Evolutionary conservation across 192 early-diverging fungal species (phyloP), one percentile per base, ranked within the genome.

Genomic region (Rhizophagus sp.): DNA sequence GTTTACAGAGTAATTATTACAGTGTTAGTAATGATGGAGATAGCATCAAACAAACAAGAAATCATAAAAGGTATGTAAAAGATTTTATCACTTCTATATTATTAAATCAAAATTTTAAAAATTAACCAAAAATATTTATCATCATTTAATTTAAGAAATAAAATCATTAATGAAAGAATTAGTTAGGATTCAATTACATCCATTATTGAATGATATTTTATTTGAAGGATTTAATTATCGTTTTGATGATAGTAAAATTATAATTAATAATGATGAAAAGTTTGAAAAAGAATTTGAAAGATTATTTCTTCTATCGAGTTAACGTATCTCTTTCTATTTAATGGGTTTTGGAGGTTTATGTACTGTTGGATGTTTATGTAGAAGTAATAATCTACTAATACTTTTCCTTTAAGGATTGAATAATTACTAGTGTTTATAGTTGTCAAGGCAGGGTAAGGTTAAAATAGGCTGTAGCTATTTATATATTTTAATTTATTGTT

Each of bases 121-220:
- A 74, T 74, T 49, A 19, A 74, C 34, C 13, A 3, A 44, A 47
- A n/a, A 33, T 57, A 17, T 61, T 57, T 74, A 63, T n/a, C 63
- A 36, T 64, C 30, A 30, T 30, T 13, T 11, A 41, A 64, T 22
- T 33, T 0, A 24, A 76, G 75, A 64, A 19, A 25, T 64, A 17
- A 15, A 63, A 64, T 36, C 39, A 17, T 41, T 76, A 13, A 63
- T 44, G 1, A 12, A 76, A 3, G 13, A 25, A 25, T 36, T 64
- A 15, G 11, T 25, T 63, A 63, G 15, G 7, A 34, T 63, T 25
- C 34, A 63, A 62, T 76, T 76, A 41, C 75, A 76, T 24, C 75
- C 75, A 63, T 64, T 76, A 76, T 25, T 76, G 13, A 63, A 76
- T 47, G 34, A 76, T 12, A 63, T 76, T 17, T 15, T 76, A 27